phyloP scores from a whole-genome alignment of 208 protist genomes.

The Borovskyia barvae region DNA sequence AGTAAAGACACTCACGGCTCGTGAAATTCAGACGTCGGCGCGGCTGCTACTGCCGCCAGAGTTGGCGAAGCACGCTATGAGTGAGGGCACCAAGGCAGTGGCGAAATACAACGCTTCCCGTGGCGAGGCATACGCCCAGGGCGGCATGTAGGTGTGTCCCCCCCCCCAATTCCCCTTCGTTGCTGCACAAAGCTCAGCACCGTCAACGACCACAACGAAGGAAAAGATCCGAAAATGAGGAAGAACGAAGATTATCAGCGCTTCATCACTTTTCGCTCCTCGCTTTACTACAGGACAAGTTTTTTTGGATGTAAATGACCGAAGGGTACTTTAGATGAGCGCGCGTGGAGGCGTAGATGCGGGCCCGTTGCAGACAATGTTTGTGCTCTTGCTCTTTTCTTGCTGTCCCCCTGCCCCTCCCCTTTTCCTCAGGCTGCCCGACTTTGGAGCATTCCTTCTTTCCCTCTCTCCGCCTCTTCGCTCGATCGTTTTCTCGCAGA shows the following conservation, averaged over 20 bases:
- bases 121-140: slow-evolving; percentile 75
- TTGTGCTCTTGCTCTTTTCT: background rate
- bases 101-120: slow-evolving; percentile 93
- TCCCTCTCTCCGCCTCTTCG: background rate
- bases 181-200: too few relatives aligned
- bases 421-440: background rate
- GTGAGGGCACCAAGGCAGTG: slow-evolving; percentile 98
- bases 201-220: too few relatives aligned
- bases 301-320: too few relatives aligned
- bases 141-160: slow-evolving; percentile 27
- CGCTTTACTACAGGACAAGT: too few relatives aligned
- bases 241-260: too few relatives aligned
- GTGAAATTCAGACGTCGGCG: slow-evolving; percentile 98
- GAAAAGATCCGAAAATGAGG: too few relatives aligned
- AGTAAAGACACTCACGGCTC: slow-evolving; percentile 95
- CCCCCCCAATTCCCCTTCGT: background rate
- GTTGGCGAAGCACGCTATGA: slow-evolving; percentile 99
- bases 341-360: too few relatives aligned
- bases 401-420: background rate
- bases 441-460: background rate
- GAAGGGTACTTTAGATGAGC: too few relatives aligned
- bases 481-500: too few relatives aligned
- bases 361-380: background rate
- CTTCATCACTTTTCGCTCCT: too few relatives aligned
- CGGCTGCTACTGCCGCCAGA: slow-evolving; percentile 98